Evolutionary conservation across 2,329 filamentous ascomycete genomes (phyloP).

Genomic region (Ophiostoma tasmaniense): DNA sequence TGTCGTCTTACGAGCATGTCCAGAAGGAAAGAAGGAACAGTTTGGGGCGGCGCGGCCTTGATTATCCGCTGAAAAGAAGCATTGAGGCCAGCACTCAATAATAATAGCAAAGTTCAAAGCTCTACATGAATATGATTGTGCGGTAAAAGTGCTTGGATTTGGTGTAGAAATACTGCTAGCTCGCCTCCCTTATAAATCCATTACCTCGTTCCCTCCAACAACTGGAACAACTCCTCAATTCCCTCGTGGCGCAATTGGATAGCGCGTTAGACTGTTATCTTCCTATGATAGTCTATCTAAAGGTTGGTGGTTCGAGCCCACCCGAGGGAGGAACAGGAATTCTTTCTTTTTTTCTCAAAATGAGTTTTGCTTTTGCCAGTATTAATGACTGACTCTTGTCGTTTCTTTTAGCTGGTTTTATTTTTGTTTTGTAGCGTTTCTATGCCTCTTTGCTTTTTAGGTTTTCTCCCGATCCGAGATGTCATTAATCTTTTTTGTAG

Average conservation of each 20-base stretch:
- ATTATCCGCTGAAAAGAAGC: background rate
- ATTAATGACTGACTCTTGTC: background rate
- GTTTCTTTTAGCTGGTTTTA: background rate
- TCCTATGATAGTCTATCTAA: slow-evolving; percentile 20
- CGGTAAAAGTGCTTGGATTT: too few relatives aligned
- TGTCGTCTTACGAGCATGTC: background rate
- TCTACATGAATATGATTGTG: too few relatives aligned
- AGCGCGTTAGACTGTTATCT: slow-evolving; percentile 23
- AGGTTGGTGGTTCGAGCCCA: slow-evolving; percentile 24
- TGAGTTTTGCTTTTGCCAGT: background rate
- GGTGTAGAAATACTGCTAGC: too few relatives aligned
- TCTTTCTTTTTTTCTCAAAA: background rate
- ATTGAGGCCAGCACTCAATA: background rate
- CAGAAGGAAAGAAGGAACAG: background rate
- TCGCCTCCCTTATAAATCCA: background rate
- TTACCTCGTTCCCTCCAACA: background rate
- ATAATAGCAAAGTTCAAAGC: background rate
- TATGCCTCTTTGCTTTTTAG: too few relatives aligned
- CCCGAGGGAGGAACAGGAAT: slow-evolving; percentile 18
- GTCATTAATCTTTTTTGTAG: too few relatives aligned
- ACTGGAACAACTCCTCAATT: slow-evolving; percentile 5
- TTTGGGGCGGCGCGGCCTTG: background rate
- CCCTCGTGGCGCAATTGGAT: slow-evolving; percentile 23
- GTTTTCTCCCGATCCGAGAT: too few relatives aligned
- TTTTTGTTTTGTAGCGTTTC: too few relatives aligned